These are phyloP conservation scores for Backusella westeae DNA, from an alignment of 192 early-diverging fungal genomes.

Conservation along the genomic window DNA sequence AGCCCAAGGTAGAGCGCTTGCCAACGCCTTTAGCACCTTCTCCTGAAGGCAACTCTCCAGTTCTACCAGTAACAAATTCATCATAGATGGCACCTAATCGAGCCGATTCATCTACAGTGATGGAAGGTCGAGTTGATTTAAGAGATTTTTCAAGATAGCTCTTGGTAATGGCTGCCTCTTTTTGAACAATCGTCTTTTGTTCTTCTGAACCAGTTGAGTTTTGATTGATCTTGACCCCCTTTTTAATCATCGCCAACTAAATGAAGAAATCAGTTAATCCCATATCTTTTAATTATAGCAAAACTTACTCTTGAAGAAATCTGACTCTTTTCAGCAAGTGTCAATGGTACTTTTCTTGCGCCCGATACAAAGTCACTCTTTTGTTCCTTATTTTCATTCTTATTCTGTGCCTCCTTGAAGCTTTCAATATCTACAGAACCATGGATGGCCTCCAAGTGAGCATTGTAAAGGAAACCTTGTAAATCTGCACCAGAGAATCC, in stretches of 20 bases:
- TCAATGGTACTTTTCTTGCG: slow-evolving; percentile 40
- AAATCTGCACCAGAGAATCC: slow-evolving; percentile 92
- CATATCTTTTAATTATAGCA: not conserved
- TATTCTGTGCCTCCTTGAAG: slow-evolving; percentile 39
- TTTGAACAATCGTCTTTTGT: slow-evolving; percentile 27
- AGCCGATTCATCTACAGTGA: slow-evolving; percentile 51
- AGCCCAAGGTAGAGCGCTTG: slow-evolving; percentile 39
- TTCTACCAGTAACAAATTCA: slow-evolving; percentile 59
- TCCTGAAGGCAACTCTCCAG: slow-evolving; percentile 56
- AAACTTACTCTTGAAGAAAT: slow-evolving; percentile 48
- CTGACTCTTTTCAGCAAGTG: slow-evolving; percentile 51
- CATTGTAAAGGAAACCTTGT: slow-evolving; percentile 91
- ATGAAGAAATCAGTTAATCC: not conserved
- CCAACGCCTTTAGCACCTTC: slow-evolving; percentile 42
- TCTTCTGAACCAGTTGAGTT: slow-evolving; percentile 10
- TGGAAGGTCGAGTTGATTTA: slow-evolving; percentile 59
- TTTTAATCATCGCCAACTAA: slow-evolving; percentile 27
- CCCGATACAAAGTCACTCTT: slow-evolving; percentile 43
- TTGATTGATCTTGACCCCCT: slow-evolving; percentile 12
- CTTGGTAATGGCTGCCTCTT: slow-evolving; percentile 32
- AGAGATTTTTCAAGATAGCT: slow-evolving; percentile 59
- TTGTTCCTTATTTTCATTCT: slow-evolving; percentile 2
- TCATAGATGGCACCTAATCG: slow-evolving; percentile 57
- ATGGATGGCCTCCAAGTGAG: slow-evolving; percentile 88
- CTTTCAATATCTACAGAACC: slow-evolving; percentile 54